These are phyloP conservation scores for Ustilago loliicola DNA, from an alignment of 1,284 basidiomycete genomes.

Conservation along the genomic window DNA sequence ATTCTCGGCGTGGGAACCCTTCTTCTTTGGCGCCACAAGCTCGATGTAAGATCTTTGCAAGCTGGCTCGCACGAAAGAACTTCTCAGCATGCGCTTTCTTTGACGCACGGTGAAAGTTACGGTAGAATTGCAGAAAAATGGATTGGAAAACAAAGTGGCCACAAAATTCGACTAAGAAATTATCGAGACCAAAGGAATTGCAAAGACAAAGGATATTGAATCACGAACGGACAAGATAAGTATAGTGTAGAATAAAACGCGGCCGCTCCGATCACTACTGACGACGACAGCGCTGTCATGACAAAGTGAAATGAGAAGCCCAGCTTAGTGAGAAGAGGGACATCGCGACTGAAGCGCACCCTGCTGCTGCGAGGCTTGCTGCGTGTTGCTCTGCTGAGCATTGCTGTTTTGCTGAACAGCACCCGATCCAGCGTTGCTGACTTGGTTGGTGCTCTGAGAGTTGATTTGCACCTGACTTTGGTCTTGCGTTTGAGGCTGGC, in stretches of 20 bases:
- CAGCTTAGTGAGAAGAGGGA: neutral
- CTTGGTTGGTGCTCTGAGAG: neutral
- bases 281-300: too few relatives aligned
- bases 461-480: conserved; percentile 12
- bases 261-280: too few relatives aligned
- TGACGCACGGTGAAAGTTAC: too few relatives aligned
- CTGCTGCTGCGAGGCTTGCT: conserved; percentile 3
- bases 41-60: too few relatives aligned
- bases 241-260: neutral
- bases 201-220: neutral
- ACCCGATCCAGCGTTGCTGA: neutral
- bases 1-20: too few relatives aligned
- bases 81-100: too few relatives aligned
- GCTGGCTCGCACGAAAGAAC: too few relatives aligned
- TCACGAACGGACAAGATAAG: neutral
- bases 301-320: neutral
- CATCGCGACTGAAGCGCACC: conserved; percentile 2
- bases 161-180: neutral
- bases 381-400: conserved; percentile 5
- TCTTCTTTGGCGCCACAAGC: too few relatives aligned
- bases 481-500: conserved; percentile 11
- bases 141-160: neutral
- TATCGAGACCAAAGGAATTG: neutral
- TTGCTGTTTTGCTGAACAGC: conserved; percentile 6
- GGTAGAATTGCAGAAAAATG: neutral